Conservation (phyloP, 208 protist species). For the Leishmania braziliensis region DNA sequence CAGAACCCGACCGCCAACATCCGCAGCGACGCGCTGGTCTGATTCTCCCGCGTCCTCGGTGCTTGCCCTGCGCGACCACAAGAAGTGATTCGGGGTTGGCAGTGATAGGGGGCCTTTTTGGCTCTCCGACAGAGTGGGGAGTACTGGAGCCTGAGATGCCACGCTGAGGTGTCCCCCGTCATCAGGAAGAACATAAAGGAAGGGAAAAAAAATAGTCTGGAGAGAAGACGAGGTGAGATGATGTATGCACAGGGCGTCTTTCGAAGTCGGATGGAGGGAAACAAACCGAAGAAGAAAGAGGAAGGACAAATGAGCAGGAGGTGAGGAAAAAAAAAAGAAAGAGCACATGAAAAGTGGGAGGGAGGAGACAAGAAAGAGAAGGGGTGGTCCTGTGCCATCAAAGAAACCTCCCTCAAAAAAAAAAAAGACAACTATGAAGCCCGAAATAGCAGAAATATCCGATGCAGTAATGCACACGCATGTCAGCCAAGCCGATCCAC, state of each 20-base stretch:
- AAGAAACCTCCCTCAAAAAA: neutral
- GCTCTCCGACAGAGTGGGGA: neutral
- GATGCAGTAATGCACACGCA: constrained; percentile 3
- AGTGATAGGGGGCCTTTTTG: neutral
- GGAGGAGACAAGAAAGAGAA: neutral
- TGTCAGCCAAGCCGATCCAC: constrained; percentile 24
- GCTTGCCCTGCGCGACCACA: neutral
- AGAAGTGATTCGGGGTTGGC: neutral
- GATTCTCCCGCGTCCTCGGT: neutral
- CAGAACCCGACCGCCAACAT: neutral
- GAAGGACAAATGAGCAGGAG: neutral
- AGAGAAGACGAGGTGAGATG: constrained; percentile 4
- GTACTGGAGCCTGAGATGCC: neutral
- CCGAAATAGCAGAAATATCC: constrained; percentile 5
- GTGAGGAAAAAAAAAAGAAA: neutral
- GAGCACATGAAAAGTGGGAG: neutral
- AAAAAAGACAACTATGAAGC: constrained; percentile 15
- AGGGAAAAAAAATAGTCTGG: neutral
- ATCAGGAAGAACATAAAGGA: neutral
- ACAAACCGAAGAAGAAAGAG: neutral
- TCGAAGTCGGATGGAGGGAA: neutral
- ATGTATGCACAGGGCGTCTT: neutral
- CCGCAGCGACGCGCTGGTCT: neutral
- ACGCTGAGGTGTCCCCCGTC: neutral
- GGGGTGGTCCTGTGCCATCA: neutral